Conservation (phyloP, 1,139 yeast genomes). For the Yamadazyma blattariae region DNA sequence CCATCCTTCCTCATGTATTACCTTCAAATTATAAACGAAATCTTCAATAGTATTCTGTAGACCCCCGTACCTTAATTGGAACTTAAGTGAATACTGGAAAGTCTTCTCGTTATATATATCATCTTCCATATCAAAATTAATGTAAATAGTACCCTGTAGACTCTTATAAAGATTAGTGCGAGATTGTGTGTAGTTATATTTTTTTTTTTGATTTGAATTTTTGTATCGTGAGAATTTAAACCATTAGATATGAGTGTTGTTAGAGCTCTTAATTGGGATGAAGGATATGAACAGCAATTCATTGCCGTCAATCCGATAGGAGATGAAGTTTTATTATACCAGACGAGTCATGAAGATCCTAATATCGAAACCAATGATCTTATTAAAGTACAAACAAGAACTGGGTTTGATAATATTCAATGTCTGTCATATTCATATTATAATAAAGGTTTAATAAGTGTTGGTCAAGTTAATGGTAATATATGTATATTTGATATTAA, state of each 20-base stretch:
- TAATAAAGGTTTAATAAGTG: slow-evolving; percentile 60
- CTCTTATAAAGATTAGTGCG: no score
- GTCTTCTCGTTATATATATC: no score
- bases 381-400: slow-evolving; percentile 47
- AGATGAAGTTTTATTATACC: slow-evolving; percentile 63
- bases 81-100: no score
- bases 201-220: no score
- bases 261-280: slow-evolving; percentile 61
- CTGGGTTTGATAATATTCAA: slow-evolving; percentile 71
- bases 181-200: no score
- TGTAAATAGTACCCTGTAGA: no score
- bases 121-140: no score
- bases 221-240: no score
- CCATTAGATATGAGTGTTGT: slow-evolving; percentile 46
- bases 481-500: slow-evolving; percentile 63
- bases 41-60: no score
- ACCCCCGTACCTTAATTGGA: no score
- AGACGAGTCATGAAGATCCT: slow-evolving; percentile 45
- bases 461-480: slow-evolving; percentile 72
- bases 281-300: slow-evolving; percentile 52
- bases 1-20: background rate
- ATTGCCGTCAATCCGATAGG: slow-evolving; percentile 66
- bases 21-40: no score
- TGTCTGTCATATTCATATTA: slow-evolving; percentile 64
- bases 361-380: slow-evolving; percentile 37